Base-by-base conservation (phyloP, 169 alveolate species). In the Plasmodium knowlesi region DNA sequence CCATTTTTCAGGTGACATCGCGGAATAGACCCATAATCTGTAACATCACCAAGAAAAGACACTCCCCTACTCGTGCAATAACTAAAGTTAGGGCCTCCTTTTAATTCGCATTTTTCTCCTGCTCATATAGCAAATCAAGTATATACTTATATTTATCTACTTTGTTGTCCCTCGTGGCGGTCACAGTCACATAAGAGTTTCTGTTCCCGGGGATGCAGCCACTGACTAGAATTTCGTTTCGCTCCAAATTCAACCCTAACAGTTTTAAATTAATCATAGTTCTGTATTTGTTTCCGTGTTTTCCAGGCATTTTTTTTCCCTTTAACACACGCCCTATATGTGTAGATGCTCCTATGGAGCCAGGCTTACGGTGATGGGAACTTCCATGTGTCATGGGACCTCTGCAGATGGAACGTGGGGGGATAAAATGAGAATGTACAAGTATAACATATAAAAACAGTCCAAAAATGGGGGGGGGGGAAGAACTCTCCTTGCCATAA, bases 241-340 rank as follows among this genome's bases (percentile, higher is more conserved):
- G 96, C 83, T 96, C 98, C 50, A 97, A 97, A 96, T 98, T 99
- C 28, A 98, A 92, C 25, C 98, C 99, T 32, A 98, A 96, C 25
- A 98, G 96, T 92, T 95, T 95, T 41, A 97, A 82, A 50, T 94
- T 96, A 3, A 97, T 83, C 92, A 96, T 95, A 16, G 99, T 98
- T 57, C 97, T 94, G 41, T 71, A 93, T 86, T 96, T 97, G 53
- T 96, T 93, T 16, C 99, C 99, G 93, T 97, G 93, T 41, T 97
- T 96, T 0, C 99, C 99, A 32, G 99, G 98, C 99, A 98, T 98
- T 41, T 98, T 97, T 88, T 98, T 98, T 19, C 98, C 98, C 43
- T 99, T 99, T 78, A 97, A 96, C 5, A 98, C 99, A 79, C 99
- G 96, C 19, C 99, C 99, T 28, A 99, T 99, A 71, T 97, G 97